A percentile compares a stretch with the other conserved stretches of the same genome.
Evolutionary conservation across 2,329 filamentous ascomycete genomes (phyloP).

Genomic region (Colletotrichum eleusines): DNA sequence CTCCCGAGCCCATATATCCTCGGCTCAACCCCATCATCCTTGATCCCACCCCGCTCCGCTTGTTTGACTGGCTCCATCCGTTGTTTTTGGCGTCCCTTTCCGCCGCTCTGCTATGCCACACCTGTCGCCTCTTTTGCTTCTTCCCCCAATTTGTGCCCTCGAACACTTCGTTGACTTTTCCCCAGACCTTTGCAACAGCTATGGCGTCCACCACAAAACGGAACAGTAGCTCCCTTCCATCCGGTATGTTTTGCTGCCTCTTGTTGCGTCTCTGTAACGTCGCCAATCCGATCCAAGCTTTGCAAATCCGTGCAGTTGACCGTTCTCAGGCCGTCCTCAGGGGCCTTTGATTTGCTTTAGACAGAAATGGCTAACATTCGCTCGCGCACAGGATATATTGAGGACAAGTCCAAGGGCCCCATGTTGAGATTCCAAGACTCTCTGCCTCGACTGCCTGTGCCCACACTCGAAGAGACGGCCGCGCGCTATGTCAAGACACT

Average conservation of each 20-base stretch:
- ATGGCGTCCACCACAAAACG: slow-evolving; percentile 67
- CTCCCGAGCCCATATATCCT: slow-evolving; percentile 10
- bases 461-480: slow-evolving; percentile 84
- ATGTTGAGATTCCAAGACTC: slow-evolving; percentile 91
- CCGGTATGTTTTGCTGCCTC: slow-evolving; percentile 53
- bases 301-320: background rate
- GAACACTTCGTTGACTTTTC: slow-evolving; percentile 6
- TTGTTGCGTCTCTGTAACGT: background rate
- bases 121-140: background rate
- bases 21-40: slow-evolving; percentile 24
- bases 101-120: slow-evolving; percentile 1
- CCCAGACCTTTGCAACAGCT: slow-evolving; percentile 48
- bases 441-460: slow-evolving; percentile 83
- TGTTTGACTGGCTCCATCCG: slow-evolving; percentile 18
- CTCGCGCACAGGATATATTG: slow-evolving; percentile 73
- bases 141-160: slow-evolving; percentile 11
- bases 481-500: slow-evolving; percentile 84
- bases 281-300: background rate
- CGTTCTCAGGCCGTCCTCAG: background rate
- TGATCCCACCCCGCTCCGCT: slow-evolving; percentile 27
- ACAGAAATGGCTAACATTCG: slow-evolving; percentile 7
- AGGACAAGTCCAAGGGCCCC: slow-evolving; percentile 81
- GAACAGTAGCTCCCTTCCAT: slow-evolving; percentile 69
- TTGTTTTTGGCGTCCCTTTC: slow-evolving; percentile 12
- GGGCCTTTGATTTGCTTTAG: slow-evolving; percentile 3